These are phyloP conservation scores for Triticum dicoccoides DNA, from an alignment of 176 grass and related monocot species.

Conservation along the genomic window DNA sequence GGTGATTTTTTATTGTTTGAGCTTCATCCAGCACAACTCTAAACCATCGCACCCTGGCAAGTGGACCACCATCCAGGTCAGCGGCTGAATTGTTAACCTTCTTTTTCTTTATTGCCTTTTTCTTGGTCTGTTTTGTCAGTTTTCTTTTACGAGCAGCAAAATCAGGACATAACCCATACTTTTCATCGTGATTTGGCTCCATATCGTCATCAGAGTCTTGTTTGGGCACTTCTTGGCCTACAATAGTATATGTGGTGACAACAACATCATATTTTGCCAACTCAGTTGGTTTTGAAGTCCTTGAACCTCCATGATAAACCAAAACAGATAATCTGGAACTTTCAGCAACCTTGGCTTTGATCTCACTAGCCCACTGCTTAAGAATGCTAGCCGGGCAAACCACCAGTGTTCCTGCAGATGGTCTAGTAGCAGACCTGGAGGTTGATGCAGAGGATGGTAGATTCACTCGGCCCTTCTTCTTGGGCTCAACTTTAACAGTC, in stretches of 20 bases:
- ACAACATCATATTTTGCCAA: slow-evolving; percentile 87
- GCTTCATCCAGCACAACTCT: slow-evolving; percentile 96
- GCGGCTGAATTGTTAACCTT: slow-evolving; percentile 36
- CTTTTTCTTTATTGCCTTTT: slow-evolving; percentile 58
- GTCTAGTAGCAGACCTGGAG: slow-evolving; percentile 23
- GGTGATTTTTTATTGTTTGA: slow-evolving; percentile 91
- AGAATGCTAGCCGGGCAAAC: slow-evolving; percentile 91
- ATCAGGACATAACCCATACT: slow-evolving; percentile 24
- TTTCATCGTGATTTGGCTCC: slow-evolving; percentile 51
- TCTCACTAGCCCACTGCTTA: slow-evolving; percentile 85
- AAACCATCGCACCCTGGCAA: slow-evolving; percentile 91
- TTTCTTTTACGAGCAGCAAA: slow-evolving; percentile 57
- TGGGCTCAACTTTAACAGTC: slow-evolving; percentile 26
- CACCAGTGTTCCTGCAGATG: slow-evolving; percentile 79
- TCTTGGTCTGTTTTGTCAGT: slow-evolving; percentile 12
- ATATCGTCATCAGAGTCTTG: slow-evolving; percentile 55
- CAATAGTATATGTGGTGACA: slow-evolving; percentile 83
- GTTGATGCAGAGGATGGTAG: slow-evolving; percentile 24
- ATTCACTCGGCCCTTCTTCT: slow-evolving; percentile 23
- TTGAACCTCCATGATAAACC: slow-evolving; percentile 88
- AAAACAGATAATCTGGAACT: slow-evolving; percentile 72
- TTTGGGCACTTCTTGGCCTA: slow-evolving; percentile 80
- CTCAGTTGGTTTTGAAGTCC: slow-evolving; percentile 70
- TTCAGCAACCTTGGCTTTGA: slow-evolving; percentile 64
- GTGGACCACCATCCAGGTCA: slow-evolving; percentile 54